A percentile compares a stretch with the other conserved stretches of the same genome.
Evolutionary conservation across 2,329 filamentous ascomycete genomes (phyloP).

Genomic region (Fusarium sp.): DNA sequence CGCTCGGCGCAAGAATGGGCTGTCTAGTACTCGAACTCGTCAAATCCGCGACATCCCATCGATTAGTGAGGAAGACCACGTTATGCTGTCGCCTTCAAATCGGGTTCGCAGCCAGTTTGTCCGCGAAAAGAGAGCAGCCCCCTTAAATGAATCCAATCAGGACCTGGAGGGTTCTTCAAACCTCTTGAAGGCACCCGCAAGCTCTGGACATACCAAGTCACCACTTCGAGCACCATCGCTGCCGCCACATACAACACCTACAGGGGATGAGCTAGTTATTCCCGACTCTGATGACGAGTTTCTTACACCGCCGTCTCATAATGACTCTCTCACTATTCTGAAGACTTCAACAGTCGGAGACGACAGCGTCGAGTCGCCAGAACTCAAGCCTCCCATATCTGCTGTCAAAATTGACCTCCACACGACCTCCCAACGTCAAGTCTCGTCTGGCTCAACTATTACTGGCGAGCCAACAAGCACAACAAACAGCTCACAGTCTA

Average conservation of each 20-base stretch:
- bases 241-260: neutral
- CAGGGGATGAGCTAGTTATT: constrained; percentile 52
- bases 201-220: neutral
- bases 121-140: neutral
- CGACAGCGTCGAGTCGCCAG: neutral
- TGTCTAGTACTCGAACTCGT: constrained; percentile 30
- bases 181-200: constrained; percentile 10
- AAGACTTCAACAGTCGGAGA: neutral
- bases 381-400: neutral
- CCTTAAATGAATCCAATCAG: neutral
- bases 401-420: neutral
- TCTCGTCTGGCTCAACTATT: constrained; percentile 16
- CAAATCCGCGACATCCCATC: constrained; percentile 27
- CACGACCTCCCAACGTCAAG: constrained; percentile 19
- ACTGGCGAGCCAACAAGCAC: neutral
- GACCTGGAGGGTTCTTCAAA: constrained; percentile 10
- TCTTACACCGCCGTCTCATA: constrained; percentile 48
- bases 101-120: constrained; percentile 24
- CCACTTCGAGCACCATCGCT: neutral
- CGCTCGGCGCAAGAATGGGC: constrained; percentile 31
- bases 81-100: constrained; percentile 43
- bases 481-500: constrained; percentile 14
- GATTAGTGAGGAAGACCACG: constrained; percentile 32
- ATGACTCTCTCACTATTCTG: constrained; percentile 22
- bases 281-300: constrained; percentile 68